phyloP scores from a whole-genome alignment of 1,284 basidiomycete genomes.

The Somion occarium region DNA sequence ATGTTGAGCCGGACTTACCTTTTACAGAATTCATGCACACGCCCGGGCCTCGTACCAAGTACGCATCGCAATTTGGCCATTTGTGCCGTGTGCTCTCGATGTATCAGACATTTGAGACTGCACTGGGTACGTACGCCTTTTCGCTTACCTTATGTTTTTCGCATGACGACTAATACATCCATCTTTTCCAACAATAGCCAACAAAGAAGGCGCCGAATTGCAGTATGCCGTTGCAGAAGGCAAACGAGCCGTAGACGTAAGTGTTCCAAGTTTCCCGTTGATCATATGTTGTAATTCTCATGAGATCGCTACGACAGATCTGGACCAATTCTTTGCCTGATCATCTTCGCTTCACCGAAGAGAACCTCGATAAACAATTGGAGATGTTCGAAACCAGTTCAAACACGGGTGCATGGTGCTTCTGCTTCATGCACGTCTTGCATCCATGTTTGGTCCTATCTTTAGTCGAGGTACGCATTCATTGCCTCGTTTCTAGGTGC shows the following conservation, averaged over 20 bases:
- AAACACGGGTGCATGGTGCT: constrained; percentile 75
- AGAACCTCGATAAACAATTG: constrained; percentile 61
- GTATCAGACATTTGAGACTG: constrained; percentile 48
- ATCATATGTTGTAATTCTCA: background rate
- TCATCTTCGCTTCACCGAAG: constrained; percentile 61
- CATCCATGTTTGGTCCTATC: constrained; percentile 62
- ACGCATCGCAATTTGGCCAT: constrained; percentile 68
- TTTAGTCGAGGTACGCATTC: constrained; percentile 47
- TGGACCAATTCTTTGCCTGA: constrained; percentile 65
- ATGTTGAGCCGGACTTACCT: constrained; percentile 8
- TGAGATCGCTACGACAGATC: constrained; percentile 32
- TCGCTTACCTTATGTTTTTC: constrained; percentile 2
- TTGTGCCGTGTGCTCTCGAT: constrained; percentile 63
- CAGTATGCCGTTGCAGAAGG: constrained; percentile 30
- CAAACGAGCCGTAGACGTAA: constrained; percentile 38
- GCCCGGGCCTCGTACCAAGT: constrained; percentile 52
- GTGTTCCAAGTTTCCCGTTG: constrained; percentile 10
- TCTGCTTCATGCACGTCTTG: constrained; percentile 64
- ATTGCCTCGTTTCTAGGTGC: background rate
- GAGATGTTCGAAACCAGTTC: constrained; percentile 74
- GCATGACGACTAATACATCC: background rate
- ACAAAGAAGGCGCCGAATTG: constrained; percentile 19
- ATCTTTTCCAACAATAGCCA: constrained; percentile 11
- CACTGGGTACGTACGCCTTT: constrained; percentile 22
- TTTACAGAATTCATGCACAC: constrained; percentile 59